Conservation (phyloP, 2,329 filamentous ascomycete species). For the Cadophora sp. region DNA sequence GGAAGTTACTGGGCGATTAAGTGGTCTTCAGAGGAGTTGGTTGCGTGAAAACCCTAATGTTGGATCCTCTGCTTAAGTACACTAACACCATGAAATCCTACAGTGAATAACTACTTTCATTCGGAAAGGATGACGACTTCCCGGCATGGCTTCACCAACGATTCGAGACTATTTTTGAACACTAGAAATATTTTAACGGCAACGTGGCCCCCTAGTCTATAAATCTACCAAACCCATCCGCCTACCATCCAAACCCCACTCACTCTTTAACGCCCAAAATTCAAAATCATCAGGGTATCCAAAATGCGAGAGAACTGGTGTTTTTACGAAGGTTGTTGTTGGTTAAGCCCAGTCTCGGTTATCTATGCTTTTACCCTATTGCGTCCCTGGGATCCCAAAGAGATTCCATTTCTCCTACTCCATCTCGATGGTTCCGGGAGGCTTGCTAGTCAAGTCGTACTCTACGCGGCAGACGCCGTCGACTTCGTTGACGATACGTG, state of each 20-base stretch:
- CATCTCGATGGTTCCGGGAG: conserved; percentile 69
- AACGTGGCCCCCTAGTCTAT: conserved; percentile 14
- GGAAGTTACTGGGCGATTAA: not conserved
- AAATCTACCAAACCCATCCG: conserved; percentile 4
- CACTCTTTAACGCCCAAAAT: conserved; percentile 12
- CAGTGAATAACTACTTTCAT: too few relatives aligned
- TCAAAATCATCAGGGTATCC: conserved; percentile 18
- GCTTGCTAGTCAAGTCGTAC: conserved; percentile 67
- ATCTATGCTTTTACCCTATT: not conserved
- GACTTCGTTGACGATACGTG: conserved; percentile 73
- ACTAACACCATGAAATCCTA: too few relatives aligned
- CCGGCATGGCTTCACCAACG: not conserved
- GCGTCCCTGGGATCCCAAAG: not conserved
- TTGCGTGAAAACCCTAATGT: too few relatives aligned
- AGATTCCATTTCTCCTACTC: conserved; percentile 55
- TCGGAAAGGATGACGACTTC: not conserved
- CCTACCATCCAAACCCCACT: not conserved
- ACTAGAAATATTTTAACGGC: not conserved
- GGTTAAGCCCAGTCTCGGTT: not conserved
- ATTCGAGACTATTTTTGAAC: too few relatives aligned
- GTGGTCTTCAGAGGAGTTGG: too few relatives aligned
- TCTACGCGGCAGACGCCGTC: conserved; percentile 71
- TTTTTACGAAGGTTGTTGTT: not conserved
- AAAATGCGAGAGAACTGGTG: conserved; percentile 5
- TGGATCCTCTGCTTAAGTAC: too few relatives aligned